Conservation (phyloP, 257 asterid species). For the Thymus quinquecostatus region DNA sequence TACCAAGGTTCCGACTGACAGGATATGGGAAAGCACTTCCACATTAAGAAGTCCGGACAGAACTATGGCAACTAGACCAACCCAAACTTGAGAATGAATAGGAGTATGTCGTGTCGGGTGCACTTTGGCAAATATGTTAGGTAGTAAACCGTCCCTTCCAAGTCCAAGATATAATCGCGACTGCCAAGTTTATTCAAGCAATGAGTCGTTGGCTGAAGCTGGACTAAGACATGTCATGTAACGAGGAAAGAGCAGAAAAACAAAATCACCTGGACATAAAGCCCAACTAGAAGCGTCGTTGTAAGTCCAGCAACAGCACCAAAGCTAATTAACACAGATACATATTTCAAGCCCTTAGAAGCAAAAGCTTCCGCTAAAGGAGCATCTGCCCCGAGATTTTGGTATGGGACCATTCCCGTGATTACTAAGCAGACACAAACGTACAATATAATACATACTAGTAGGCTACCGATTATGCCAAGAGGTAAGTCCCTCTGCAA, state of each 20-base stretch:
- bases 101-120: constrained; percentile 81
- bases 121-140: constrained; percentile 73
- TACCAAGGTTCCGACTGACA: constrained; percentile 92
- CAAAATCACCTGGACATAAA: constrained; percentile 77
- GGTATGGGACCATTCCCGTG: constrained; percentile 94
- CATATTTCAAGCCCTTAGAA: constrained; percentile 68
- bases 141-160: constrained; percentile 91
- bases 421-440: constrained; percentile 84
- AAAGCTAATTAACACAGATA: constrained; percentile 71
- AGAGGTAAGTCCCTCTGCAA: constrained; percentile 84
- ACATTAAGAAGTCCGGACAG: constrained; percentile 82
- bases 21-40: constrained; percentile 80
- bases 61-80: constrained; percentile 73
- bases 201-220: constrained; percentile 27
- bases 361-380: constrained; percentile 87
- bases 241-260: constrained; percentile 10
- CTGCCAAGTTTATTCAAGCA: constrained; percentile 45
- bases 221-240: constrained; percentile 8
- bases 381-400: constrained; percentile 82
- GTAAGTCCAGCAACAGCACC: constrained; percentile 97
- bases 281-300: constrained; percentile 89
- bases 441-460: constrained; percentile 68
- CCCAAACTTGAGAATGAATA: constrained; percentile 85
- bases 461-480: constrained; percentile 89
- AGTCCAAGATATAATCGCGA: constrained; percentile 92